A percentile compares a stretch with the other conserved stretches of the same genome.
Conservation (phyloP, 352 stramenopile species). For the Phytophthora multivora region DNA sequence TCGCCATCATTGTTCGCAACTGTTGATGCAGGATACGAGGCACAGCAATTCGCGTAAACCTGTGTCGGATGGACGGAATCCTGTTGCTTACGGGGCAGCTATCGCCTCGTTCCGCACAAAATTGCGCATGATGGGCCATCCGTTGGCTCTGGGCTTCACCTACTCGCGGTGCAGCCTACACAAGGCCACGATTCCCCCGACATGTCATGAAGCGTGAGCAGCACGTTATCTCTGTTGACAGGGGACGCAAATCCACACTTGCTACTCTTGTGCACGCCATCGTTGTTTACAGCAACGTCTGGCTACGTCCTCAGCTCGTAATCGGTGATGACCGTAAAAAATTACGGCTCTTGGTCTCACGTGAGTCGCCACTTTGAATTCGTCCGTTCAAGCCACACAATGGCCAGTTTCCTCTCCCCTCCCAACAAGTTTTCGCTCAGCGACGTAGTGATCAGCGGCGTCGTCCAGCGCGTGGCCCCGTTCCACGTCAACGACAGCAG, state of each 20-base stretch:
- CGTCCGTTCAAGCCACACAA: neutral
- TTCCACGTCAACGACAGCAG: constrained; percentile 1
- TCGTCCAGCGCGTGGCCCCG: constrained; percentile 3
- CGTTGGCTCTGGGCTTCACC: too few relatives aligned
- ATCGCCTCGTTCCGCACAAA: too few relatives aligned
- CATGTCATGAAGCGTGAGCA: constrained; percentile 7
- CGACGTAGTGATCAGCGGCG: constrained; percentile 1
- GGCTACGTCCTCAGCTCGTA: neutral
- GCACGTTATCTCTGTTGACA: constrained; percentile 15
- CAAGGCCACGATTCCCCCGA: too few relatives aligned
- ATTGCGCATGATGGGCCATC: too few relatives aligned
- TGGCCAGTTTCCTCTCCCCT: constrained; percentile 12
- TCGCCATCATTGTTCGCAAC: too few relatives aligned
- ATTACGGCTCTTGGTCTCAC: neutral
- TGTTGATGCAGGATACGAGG: too few relatives aligned
- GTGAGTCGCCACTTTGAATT: constrained; percentile 15
- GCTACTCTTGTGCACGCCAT: too few relatives aligned
- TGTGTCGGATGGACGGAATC: too few relatives aligned
- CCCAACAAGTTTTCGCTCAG: constrained; percentile 5
- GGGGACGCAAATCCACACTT: neutral
- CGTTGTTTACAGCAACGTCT: too few relatives aligned
- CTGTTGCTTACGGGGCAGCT: too few relatives aligned
- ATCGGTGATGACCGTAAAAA: constrained; percentile 9
- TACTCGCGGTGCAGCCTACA: too few relatives aligned
- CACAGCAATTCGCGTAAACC: too few relatives aligned